These are phyloP conservation scores for Tetrapisispora namnaoensis DNA, from an alignment of 805 yeast genomes.

Conservation along the genomic window DNA sequence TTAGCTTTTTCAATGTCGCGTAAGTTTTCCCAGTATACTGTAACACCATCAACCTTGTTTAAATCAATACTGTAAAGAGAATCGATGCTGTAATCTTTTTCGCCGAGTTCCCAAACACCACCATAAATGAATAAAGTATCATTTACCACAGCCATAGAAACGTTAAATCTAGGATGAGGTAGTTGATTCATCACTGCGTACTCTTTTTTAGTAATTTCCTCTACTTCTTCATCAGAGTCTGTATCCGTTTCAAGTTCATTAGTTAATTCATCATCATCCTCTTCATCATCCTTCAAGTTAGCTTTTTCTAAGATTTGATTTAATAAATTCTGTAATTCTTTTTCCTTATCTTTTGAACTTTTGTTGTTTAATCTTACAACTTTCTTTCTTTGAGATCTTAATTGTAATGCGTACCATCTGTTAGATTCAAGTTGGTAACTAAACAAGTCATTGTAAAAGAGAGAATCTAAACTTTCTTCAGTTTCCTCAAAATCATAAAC, in stretches of 20 bases:
- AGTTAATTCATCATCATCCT: conserved; percentile 23
- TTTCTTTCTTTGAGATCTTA: conserved; percentile 27
- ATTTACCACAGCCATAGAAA: conserved; percentile 74
- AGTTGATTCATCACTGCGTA: conserved; percentile 49
- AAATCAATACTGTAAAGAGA: conserved; percentile 80
- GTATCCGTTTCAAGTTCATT: conserved; percentile 30
- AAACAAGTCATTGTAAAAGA: conserved; percentile 68
- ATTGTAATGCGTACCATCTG: conserved; percentile 66
- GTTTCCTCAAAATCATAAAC: conserved; percentile 93
- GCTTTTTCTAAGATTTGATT: conserved; percentile 66
- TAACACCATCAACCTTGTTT: conserved; percentile 79
- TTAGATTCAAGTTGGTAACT: conserved; percentile 80
- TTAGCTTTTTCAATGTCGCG: conserved; percentile 41
- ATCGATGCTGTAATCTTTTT: conserved; percentile 74
- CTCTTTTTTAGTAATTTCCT: conserved; percentile 33
- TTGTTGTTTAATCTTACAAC: conserved; percentile 38
- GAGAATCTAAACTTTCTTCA: conserved; percentile 80
- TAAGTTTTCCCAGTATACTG: conserved; percentile 83
- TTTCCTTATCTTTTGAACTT: conserved; percentile 46
- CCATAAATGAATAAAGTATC: conserved; percentile 80
- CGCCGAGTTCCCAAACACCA: conserved; percentile 85
- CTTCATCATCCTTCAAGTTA: conserved; percentile 51
- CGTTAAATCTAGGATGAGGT: conserved; percentile 87
- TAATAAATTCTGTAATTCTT: conserved; percentile 72
- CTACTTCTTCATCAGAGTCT: conserved; percentile 23